Evolutionary conservation across 495 filamentous ascomycete species (phyloP).

Genomic region (Penicillium turbatum): DNA sequence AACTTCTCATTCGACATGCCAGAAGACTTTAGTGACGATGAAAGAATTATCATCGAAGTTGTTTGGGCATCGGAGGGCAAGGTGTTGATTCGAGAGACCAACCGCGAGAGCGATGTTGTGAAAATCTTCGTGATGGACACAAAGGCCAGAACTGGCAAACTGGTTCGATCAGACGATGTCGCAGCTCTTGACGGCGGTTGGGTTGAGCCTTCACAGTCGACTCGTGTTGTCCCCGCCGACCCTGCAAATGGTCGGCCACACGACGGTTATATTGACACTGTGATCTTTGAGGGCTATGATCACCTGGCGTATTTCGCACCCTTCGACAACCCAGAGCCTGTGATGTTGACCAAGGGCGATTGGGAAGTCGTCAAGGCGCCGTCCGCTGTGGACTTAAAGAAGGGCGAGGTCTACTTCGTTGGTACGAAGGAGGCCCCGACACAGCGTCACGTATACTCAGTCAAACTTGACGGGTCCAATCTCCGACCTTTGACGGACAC

Average conservation of each 20-base stretch:
- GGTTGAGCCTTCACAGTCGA: constrained; percentile 91
- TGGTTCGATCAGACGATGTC: constrained; percentile 74
- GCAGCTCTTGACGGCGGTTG: constrained; percentile 84
- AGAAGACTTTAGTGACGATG: constrained; percentile 71
- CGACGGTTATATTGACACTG: constrained; percentile 89
- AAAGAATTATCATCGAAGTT: constrained; percentile 89
- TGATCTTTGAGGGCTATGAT: constrained; percentile 82
- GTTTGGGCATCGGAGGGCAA: constrained; percentile 79
- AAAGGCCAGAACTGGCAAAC: constrained; percentile 64
- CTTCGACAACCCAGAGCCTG: constrained; percentile 71
- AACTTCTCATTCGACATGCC: constrained; percentile 74
- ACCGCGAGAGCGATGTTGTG: constrained; percentile 86
- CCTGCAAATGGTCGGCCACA: constrained; percentile 67
- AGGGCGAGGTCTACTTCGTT: constrained; percentile 85
- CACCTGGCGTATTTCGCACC: constrained; percentile 96
- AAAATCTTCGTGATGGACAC: constrained; percentile 85
- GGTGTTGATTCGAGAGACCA: constrained; percentile 84
- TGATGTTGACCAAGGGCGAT: constrained; percentile 78
- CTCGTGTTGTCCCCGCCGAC: constrained; percentile 81
- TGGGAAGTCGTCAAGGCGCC: constrained; percentile 94
- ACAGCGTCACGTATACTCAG: constrained; percentile 85
- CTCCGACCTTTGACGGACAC: constrained; percentile 70
- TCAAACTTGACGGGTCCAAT: constrained; percentile 72
- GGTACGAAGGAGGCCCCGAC: constrained; percentile 83
- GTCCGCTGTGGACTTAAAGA: constrained; percentile 77